A percentile compares a stretch with the other conserved stretches of the same genome.
Evolutionary conservation across 1,284 basidiomycete species (phyloP).

Genomic region (Sporisorium iseilematis-ciliati): DNA sequence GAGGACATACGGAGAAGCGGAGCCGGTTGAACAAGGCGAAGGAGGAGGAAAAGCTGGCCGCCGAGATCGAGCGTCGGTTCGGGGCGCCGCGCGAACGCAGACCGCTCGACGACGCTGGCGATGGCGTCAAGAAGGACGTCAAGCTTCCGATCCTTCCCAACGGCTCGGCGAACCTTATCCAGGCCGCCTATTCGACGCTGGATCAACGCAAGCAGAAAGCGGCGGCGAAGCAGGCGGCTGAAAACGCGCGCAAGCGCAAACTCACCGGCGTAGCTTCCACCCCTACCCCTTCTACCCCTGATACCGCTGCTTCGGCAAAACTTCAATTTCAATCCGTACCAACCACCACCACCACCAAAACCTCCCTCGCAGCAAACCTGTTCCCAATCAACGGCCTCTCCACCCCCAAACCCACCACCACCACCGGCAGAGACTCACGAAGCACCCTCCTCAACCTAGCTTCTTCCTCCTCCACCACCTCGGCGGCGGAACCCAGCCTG

Average conservation of each 20-base stretch:
- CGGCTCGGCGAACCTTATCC: constrained; percentile 36
- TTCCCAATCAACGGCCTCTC: constrained; percentile 19
- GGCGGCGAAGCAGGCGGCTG: constrained; percentile 3
- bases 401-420: background rate
- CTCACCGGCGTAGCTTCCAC: constrained; percentile 22
- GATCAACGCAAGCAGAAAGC: constrained; percentile 38
- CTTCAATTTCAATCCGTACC: constrained; percentile 18
- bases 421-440: constrained; percentile 12
- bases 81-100: background rate
- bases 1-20: constrained; percentile 38
- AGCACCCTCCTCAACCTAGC: constrained; percentile 32
- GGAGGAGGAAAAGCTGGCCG: constrained; percentile 36
- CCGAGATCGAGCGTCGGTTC: constrained; percentile 32
- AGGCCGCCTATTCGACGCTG: constrained; percentile 40
- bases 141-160: constrained; percentile 30
- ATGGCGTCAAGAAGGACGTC: background rate
- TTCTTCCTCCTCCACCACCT: background rate
- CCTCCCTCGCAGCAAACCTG: background rate
- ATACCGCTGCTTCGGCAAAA: constrained; percentile 4
- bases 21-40: constrained; percentile 31
- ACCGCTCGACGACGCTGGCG: background rate
- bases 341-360: background rate
- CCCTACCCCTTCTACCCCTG: background rate
- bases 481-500: constrained; percentile 18
- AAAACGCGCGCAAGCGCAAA: constrained; percentile 26